Evolutionary conservation across 1,284 basidiomycete species (phyloP), one percentile per base, ranked within the genome.

Genomic region (Pseudozyma tsukubaensis): DNA sequence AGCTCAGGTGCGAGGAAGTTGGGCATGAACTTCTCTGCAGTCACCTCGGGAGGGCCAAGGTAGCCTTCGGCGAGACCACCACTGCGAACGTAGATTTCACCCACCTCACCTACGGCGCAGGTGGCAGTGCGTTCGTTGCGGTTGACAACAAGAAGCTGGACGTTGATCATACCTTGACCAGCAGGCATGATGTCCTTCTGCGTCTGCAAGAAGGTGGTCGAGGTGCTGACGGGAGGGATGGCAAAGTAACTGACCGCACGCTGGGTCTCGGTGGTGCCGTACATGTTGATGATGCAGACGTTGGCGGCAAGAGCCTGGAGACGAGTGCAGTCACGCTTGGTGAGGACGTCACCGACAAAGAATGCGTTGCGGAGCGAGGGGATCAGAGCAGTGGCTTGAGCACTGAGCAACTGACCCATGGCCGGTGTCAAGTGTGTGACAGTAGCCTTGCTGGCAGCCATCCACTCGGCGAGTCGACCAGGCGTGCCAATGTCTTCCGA

Each of bases 151-250:
- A 99, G 89, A 3, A 99, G 90, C 85, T 99, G 97, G 37, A 99
- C 97, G 81, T 98, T 94, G 70, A 94, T 88, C 97, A 99, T 99
- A 45, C 97, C 97, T 85, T 92, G 89, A 13, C 97, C 97, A 6
- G 97, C 96, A 9, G 96, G 96, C 89, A 99, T 97, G 84, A 97
- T 92, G 82, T 99, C 97, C 86, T 99, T 99, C 85, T 97, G 93
- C 1, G 91, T 94, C 36, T 91, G 90, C 45, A 99, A 88, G 88
- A 97, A 99, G 3, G 94, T 94, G 5, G 91, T 88, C 81, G 97
- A 94, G 62, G 89, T 88, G 39, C 91, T 89, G 21, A 97, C 89
- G 52, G 92, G 89, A 2, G 96, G 95, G 75, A 99, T 94, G 39
- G 91, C 89, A 85, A 97, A 98, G 87, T 99, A 99, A 40, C 94